Percentiles rank a stretch among this genome's conserved stretches.
These are phyloP conservation scores for Yarrowia sp. DNA, from an alignment of 805 yeast genomes.

Conservation along the genomic window DNA sequence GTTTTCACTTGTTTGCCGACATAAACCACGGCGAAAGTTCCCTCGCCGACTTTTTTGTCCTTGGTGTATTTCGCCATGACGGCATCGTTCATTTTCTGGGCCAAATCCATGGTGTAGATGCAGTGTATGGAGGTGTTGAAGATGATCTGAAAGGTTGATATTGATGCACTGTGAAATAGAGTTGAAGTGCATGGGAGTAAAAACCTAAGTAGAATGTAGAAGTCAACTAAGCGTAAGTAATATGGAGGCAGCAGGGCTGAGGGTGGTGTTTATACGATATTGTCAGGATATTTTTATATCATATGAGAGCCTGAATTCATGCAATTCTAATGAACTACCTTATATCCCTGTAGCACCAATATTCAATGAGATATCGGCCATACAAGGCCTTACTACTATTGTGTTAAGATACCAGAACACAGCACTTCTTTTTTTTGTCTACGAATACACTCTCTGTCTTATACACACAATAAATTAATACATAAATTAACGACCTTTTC, in stretches of 20 bases:
- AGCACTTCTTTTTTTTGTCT: no score
- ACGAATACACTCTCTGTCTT: background rate
- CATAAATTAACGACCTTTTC: background rate
- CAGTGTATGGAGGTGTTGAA: background rate
- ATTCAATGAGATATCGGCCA: no score
- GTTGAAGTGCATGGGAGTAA: no score
- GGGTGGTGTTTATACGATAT: no score
- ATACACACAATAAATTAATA: background rate
- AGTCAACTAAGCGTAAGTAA: background rate
- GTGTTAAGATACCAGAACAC: no score
- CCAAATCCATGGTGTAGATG: constrained; percentile 14
- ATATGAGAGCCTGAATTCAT: no score
- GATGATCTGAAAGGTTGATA: background rate
- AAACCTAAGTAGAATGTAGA: no score
- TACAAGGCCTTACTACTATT: no score
- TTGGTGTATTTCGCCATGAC: constrained; percentile 30
- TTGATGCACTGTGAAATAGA: background rate
- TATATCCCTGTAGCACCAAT: no score
- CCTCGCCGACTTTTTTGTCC: constrained; percentile 94
- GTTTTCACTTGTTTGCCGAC: constrained; percentile 66
- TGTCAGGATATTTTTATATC: no score
- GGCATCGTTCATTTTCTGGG: constrained; percentile 26
- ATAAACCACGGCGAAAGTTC: constrained; percentile 93
- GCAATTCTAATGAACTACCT: no score
- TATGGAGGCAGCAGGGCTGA: no score